Evolutionary conservation across 2,329 filamentous ascomycete genomes (phyloP).

Genomic region (Dendryphion nanum): DNA sequence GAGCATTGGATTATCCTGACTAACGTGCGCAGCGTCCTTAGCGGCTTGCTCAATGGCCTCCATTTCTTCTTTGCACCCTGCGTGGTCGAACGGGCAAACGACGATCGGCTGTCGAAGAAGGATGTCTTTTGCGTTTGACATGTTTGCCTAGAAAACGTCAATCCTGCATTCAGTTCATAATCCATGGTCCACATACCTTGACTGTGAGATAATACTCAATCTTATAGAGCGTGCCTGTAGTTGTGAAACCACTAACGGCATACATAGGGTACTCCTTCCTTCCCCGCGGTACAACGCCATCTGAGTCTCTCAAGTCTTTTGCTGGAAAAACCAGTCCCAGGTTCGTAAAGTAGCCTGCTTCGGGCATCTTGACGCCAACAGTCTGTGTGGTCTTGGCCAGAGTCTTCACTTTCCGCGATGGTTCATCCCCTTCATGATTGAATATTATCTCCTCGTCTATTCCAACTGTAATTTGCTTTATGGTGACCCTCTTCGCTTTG

Average conservation of each 20-base stretch:
- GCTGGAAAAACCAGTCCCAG: slow-evolving; percentile 87
- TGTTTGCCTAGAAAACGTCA: slow-evolving; percentile 64
- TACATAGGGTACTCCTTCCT: slow-evolving; percentile 89
- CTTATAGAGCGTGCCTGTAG: slow-evolving; percentile 90
- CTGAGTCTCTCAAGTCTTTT: slow-evolving; percentile 80
- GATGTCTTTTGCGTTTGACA: slow-evolving; percentile 87
- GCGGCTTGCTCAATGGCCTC: slow-evolving; percentile 95
- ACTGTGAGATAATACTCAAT: slow-evolving; percentile 96
- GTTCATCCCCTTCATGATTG: slow-evolving; percentile 95
- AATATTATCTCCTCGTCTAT: slow-evolving; percentile 99
- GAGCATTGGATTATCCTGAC: slow-evolving; percentile 89
- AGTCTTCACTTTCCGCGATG: slow-evolving; percentile 83
- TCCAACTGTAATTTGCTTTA: slow-evolving; percentile 87
- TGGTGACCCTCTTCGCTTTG: slow-evolving; percentile 88
- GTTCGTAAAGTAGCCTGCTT: slow-evolving; percentile 90
- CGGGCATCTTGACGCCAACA: slow-evolving; percentile 81
- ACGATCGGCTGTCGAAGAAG: slow-evolving; percentile 87
- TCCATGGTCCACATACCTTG: slow-evolving; percentile 63
- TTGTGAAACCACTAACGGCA: slow-evolving; percentile 86
- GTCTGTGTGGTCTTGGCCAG: slow-evolving; percentile 79
- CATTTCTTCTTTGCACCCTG: slow-evolving; percentile 97
- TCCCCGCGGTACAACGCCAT: slow-evolving; percentile 81
- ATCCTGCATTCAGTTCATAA: too few species aligned
- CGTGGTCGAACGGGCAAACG: slow-evolving; percentile 91
- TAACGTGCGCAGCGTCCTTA: slow-evolving; percentile 84